Conservation (phyloP, 306 rosid genomes). For the Vigna reflexopilosa region DNA sequence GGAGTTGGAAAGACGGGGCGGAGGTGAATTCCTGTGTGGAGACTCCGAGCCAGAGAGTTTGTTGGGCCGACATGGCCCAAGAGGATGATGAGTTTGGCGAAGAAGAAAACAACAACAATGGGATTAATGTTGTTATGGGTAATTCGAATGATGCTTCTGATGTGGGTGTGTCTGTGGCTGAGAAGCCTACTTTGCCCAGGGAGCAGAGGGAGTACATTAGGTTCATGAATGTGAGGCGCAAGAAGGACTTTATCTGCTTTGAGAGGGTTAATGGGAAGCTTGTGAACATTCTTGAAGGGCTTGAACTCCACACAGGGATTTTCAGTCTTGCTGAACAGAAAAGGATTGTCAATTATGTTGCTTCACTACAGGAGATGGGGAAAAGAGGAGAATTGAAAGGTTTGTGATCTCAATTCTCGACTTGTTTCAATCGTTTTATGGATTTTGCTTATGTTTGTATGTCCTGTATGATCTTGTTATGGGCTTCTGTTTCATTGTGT, state of each 20-base stretch:
- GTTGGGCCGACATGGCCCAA: slow-evolving; percentile 99
- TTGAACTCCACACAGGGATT: slow-evolving; percentile 86
- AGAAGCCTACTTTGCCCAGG: slow-evolving; percentile 74
- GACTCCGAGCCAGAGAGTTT: slow-evolving; percentile 55
- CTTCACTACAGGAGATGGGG: slow-evolving; percentile 75
- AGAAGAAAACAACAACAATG: slow-evolving; percentile 47
- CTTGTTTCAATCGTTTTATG: not conserved
- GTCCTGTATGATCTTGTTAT: not conserved
- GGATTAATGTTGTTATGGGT: not conserved
- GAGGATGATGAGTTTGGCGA: slow-evolving; percentile 91
- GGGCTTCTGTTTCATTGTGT: not conserved
- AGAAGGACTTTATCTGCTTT: slow-evolving; percentile 70
- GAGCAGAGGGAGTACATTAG: slow-evolving; percentile 81
- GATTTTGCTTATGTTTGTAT: not conserved
- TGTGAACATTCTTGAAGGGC: slow-evolving; percentile 80
- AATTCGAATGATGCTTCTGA: slow-evolving; percentile 46
- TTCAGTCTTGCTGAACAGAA: slow-evolving; percentile 92
- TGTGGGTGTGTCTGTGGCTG: slow-evolving; percentile 46
- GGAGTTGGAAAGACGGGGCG: slow-evolving; percentile 63
- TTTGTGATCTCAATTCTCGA: slow-evolving; percentile 45
- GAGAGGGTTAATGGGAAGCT: slow-evolving; percentile 78
- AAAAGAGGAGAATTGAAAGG: slow-evolving; percentile 80
- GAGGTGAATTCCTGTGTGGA: slow-evolving; percentile 48
- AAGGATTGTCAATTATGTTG: slow-evolving; percentile 69
- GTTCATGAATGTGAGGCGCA: slow-evolving; percentile 67